These are phyloP conservation scores for Eimeria brunetti DNA, from an alignment of 169 alveolate species.

Conservation along the genomic window DNA sequence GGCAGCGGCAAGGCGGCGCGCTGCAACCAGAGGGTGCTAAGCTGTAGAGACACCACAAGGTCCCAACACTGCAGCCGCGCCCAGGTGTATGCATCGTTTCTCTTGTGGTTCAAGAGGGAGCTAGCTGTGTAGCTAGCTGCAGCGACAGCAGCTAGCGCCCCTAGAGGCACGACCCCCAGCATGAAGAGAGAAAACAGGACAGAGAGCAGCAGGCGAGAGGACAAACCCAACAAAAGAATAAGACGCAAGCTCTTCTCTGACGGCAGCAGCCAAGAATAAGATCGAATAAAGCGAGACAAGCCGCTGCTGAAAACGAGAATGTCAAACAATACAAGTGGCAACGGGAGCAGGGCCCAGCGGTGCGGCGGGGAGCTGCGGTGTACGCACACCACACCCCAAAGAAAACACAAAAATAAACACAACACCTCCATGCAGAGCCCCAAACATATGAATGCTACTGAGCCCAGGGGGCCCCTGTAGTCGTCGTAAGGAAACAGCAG, in stretches of 20 bases:
- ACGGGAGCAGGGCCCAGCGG: slow-evolving; percentile 54
- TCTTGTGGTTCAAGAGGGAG: not conserved
- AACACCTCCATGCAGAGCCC: slow-evolving; percentile 57
- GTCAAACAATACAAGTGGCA: slow-evolving; percentile 44
- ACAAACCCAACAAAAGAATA: slow-evolving; percentile 39
- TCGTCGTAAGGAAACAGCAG: slow-evolving; percentile 74
- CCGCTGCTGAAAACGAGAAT: not conserved
- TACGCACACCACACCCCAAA: slow-evolving; percentile 59
- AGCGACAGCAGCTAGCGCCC: not conserved
- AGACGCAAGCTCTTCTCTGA: slow-evolving; percentile 67
- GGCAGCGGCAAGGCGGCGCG: not conserved
- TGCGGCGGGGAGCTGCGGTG: slow-evolving; percentile 7
- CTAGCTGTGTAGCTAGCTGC: slow-evolving; percentile 35
- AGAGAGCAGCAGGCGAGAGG: slow-evolving; percentile 26
- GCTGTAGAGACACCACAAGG: slow-evolving; percentile 51
- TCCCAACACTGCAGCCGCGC: slow-evolving; percentile 70
- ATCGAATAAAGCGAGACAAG: not conserved
- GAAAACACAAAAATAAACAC: slow-evolving; percentile 20
- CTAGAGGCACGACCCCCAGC: slow-evolving; percentile 21
- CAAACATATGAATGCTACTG: slow-evolving; percentile 38
- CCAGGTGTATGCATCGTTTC: slow-evolving; percentile 70
- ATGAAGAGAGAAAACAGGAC: slow-evolving; percentile 22
- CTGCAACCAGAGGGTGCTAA: slow-evolving; percentile 23
- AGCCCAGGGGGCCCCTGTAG: slow-evolving; percentile 54
- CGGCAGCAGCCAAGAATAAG: slow-evolving; percentile 56